These are phyloP conservation scores for Kwoniella europaea DNA, from an alignment of 768 basidiomycete species.

Conservation along the genomic window DNA sequence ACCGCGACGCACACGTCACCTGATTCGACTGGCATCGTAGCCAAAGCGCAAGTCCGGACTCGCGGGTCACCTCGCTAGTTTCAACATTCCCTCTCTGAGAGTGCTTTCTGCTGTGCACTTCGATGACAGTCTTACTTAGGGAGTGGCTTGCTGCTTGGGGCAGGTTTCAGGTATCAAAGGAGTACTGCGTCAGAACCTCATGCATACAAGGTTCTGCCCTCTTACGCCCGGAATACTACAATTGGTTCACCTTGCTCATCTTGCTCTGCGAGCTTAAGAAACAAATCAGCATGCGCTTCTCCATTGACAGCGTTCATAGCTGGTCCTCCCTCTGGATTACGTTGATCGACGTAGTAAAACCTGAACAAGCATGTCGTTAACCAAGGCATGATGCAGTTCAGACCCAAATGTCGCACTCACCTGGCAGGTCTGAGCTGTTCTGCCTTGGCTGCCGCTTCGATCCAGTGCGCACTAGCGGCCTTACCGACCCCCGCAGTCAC, in stretches of 20 bases:
- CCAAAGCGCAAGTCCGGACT: too few relatives aligned
- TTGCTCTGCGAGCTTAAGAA: slow-evolving; percentile 6
- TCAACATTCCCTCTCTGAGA: too few relatives aligned
- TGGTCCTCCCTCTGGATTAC: not conserved
- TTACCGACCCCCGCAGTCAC: slow-evolving; percentile 1
- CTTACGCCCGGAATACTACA: slow-evolving; percentile 1
- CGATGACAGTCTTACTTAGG: too few relatives aligned
- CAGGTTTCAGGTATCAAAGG: too few relatives aligned
- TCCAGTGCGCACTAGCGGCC: slow-evolving; percentile 4
- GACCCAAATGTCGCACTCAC: not conserved
- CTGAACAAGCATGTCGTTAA: not conserved
- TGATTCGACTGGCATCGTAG: too few relatives aligned
- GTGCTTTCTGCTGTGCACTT: too few relatives aligned
- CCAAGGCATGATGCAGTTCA: not conserved
- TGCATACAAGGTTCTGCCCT: not conserved
- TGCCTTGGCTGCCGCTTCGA: not conserved
- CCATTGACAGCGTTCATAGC: slow-evolving; percentile 2
- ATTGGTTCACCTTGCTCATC: slow-evolving; percentile 15
- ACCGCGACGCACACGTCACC: too few relatives aligned
- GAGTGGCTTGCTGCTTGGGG: too few relatives aligned
- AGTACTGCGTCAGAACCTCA: too few relatives aligned
- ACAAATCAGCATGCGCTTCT: slow-evolving; percentile 14
- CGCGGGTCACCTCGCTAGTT: too few relatives aligned
- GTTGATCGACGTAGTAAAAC: slow-evolving; percentile 12
- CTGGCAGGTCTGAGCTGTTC: slow-evolving; percentile 12